phyloP scores from a whole-genome alignment of 148 eudicot genomes.

The Cornus florida region DNA sequence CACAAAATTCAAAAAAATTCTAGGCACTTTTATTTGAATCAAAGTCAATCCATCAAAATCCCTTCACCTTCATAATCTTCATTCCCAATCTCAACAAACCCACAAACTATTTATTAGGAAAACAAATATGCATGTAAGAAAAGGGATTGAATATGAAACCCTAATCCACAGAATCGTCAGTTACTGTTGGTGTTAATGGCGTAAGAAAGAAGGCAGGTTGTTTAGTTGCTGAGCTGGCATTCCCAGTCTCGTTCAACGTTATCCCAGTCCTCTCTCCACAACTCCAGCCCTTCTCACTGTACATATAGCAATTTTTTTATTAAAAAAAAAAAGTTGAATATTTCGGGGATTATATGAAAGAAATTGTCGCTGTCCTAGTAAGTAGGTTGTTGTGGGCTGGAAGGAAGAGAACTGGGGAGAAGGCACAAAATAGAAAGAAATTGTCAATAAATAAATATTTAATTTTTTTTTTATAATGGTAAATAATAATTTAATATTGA shows the following conservation, averaged over 20 bases:
- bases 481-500: no score
- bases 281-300: no score
- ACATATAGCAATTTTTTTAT: no score
- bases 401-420: no score
- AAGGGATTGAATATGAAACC: conserved; percentile 11
- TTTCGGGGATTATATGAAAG: no score
- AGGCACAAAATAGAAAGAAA: no score
- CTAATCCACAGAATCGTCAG: conserved; percentile 7
- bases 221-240: neutral
- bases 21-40: neutral
- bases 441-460: no score
- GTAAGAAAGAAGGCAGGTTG: conserved; percentile 1
- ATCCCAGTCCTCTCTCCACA: no score
- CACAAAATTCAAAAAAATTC: neutral
- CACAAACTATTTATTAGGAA: neutral
- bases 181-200: conserved; percentile 5
- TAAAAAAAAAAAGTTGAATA: no score
- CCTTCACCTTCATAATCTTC: neutral
- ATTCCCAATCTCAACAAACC: neutral
- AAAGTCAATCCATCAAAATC: neutral
- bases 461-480: no score
- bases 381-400: no score
- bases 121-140: neutral
- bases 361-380: no score
- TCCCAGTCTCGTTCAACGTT: neutral